Evolutionary conservation across 331 rosid species (phyloP).

Genomic region (Acacia concinna): DNA sequence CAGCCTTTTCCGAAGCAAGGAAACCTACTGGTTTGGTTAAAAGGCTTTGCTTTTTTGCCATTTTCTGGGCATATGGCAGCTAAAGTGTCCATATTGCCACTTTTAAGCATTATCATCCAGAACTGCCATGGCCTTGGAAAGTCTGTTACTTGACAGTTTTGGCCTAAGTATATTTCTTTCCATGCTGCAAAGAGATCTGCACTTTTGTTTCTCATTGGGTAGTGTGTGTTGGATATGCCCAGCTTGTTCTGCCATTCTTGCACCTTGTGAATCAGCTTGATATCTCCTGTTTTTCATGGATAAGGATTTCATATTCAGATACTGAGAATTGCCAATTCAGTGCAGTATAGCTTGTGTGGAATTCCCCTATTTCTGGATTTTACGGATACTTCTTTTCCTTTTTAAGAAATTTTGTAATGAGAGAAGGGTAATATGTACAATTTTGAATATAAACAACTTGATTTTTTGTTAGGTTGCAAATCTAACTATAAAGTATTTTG

Average conservation of each 20-base stretch:
- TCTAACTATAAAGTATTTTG: too few species aligned
- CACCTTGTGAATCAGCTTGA: conserved; percentile 19
- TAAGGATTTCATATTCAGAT: not conserved
- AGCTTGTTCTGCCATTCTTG: conserved; percentile 37
- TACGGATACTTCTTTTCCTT: not conserved
- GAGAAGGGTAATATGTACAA: not conserved
- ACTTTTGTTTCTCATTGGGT: not conserved
- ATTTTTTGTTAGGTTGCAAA: not conserved
- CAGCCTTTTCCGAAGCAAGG: conserved; percentile 54
- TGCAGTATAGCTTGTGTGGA: not conserved
- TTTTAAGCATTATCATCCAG: conserved; percentile 50
- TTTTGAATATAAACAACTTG: not conserved
- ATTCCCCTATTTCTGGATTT: not conserved
- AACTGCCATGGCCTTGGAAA: conserved; percentile 45
- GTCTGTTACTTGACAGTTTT: conserved; percentile 33
- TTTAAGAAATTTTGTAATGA: not conserved
- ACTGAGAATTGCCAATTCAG: not conserved
- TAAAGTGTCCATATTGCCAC: conserved; percentile 46
- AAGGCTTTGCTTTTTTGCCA: conserved; percentile 36
- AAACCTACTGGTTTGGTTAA: conserved; percentile 31
- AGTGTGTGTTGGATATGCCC: conserved; percentile 15
- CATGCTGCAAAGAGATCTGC: conserved; percentile 20
- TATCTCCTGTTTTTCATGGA: conserved; percentile 8
- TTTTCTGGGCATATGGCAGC: conserved; percentile 39
- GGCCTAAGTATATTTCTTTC: conserved; percentile 39